These are phyloP conservation scores for Candida awuae DNA, from an alignment of 805 yeast species.

Conservation along the genomic window DNA sequence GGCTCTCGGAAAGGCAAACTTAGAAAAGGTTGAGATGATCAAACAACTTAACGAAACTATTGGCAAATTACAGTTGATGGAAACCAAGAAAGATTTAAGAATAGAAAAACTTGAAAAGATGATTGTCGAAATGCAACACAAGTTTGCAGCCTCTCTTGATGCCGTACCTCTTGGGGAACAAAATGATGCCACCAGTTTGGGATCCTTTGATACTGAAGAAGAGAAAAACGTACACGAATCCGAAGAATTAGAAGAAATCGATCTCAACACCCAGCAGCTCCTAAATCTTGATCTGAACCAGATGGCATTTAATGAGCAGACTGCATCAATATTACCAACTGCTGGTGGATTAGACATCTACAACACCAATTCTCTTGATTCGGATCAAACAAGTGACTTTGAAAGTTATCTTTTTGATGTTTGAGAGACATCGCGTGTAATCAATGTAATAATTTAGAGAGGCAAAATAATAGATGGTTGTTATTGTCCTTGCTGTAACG, in stretches of 20 bases:
- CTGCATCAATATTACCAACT: too few species aligned
- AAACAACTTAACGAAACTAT: neutral
- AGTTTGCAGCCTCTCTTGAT: too few species aligned
- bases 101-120: constrained; percentile 3
- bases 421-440: neutral
- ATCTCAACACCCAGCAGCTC: constrained; percentile 8
- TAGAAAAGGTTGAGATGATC: constrained; percentile 1
- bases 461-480: neutral
- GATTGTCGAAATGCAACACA: neutral
- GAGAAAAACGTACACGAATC: too few species aligned
- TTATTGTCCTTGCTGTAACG: too few species aligned
- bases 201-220: too few species aligned
- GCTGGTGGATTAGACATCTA: neutral
- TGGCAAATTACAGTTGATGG: neutral
- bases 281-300: constrained; percentile 5
- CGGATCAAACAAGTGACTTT: constrained; percentile 1
- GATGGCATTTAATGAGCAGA: too few species aligned
- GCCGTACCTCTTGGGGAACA: too few species aligned
- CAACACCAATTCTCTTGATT: neutral
- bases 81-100: neutral
- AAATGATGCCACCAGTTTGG: too few species aligned
- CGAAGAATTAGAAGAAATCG: neutral
- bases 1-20: constrained; percentile 1
- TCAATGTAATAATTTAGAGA: too few species aligned
- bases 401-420: constrained; percentile 6